These are phyloP conservation scores for Diatrype stigma DNA, from an alignment of 2,329 filamentous ascomycete species.

Conservation along the genomic window DNA sequence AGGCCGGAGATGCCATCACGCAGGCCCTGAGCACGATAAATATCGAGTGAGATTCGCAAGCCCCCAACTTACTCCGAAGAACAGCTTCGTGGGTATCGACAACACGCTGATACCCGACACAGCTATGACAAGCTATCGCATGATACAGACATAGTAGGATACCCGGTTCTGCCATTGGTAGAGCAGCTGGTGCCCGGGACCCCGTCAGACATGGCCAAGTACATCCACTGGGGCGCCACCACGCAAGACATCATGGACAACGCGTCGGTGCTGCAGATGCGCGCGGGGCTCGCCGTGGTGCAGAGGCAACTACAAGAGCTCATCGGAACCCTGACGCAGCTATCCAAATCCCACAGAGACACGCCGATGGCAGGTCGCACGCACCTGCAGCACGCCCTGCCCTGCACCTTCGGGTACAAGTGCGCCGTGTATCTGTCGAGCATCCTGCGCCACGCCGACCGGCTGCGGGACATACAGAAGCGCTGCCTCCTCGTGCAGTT, in stretches of 20 bases:
- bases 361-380: constrained; percentile 55
- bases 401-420: constrained; percentile 55
- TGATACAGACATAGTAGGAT: constrained; percentile 52
- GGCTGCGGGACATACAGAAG: constrained; percentile 41
- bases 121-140: constrained; percentile 33
- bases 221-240: constrained; percentile 56
- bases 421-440: constrained; percentile 50
- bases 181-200: constrained; percentile 37
- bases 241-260: constrained; percentile 58
- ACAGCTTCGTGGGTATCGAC: not conserved
- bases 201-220: constrained; percentile 34
- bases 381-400: constrained; percentile 53
- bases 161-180: constrained; percentile 48
- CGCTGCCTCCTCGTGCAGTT: constrained; percentile 50
- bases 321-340: constrained; percentile 34
- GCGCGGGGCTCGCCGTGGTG: constrained; percentile 44
- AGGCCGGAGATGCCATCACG: constrained; percentile 32
- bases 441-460: constrained; percentile 43
- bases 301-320: constrained; percentile 39
- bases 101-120: not conserved
- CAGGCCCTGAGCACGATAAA: constrained; percentile 15
- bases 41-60: constrained; percentile 13
- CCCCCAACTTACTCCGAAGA: too few species aligned
- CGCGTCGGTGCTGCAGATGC: constrained; percentile 50
- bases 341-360: constrained; percentile 44